Percentiles rank a stretch among this genome's conserved stretches.
These are phyloP conservation scores for Kuraishia floccosa DNA, from an alignment of 805 yeast genomes.

Conservation along the genomic window DNA sequence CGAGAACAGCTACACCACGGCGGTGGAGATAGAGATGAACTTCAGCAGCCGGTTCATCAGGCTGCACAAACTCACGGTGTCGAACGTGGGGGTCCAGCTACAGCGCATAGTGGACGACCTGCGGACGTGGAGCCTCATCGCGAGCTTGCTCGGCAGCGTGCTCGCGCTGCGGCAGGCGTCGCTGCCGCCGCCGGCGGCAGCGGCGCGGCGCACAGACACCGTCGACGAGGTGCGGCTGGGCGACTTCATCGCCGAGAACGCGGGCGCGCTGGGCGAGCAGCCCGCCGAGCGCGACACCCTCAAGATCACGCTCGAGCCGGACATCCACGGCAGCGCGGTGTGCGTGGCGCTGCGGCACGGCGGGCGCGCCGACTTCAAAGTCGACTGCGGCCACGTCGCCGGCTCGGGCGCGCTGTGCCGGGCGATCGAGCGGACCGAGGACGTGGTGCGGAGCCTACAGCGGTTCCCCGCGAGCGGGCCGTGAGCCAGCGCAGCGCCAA, in stretches of 20 bases:
- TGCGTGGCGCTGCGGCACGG: too few relatives aligned
- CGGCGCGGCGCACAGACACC: neutral
- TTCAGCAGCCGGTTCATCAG: constrained; percentile 3
- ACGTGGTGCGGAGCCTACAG: too few relatives aligned
- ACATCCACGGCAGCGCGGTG: too few relatives aligned
- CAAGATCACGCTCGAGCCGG: too few relatives aligned
- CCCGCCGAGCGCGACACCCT: too few relatives aligned
- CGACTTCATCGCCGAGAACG: constrained; percentile 2
- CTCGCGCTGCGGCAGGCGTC: neutral
- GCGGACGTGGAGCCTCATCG: constrained; percentile 3
- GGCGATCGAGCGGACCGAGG: too few relatives aligned
- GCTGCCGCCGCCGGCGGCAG: neutral
- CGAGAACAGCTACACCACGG: neutral
- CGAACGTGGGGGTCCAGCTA: constrained; percentile 1
- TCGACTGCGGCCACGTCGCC: too few relatives aligned
- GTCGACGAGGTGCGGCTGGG: constrained; percentile 3
- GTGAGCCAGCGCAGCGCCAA: too few relatives aligned
- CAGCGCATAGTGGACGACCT: constrained; percentile 1
- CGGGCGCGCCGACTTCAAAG: too few relatives aligned
- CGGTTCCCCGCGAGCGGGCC: too few relatives aligned
- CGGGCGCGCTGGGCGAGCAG: neutral
- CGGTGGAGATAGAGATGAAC: constrained; percentile 1
- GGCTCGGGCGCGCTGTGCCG: too few relatives aligned
- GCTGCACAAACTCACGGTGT: constrained; percentile 2
- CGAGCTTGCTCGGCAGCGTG: neutral